Evolutionary conservation across 352 stramenopile genomes (phyloP).

Genomic region (Pythium rishiriense): DNA sequence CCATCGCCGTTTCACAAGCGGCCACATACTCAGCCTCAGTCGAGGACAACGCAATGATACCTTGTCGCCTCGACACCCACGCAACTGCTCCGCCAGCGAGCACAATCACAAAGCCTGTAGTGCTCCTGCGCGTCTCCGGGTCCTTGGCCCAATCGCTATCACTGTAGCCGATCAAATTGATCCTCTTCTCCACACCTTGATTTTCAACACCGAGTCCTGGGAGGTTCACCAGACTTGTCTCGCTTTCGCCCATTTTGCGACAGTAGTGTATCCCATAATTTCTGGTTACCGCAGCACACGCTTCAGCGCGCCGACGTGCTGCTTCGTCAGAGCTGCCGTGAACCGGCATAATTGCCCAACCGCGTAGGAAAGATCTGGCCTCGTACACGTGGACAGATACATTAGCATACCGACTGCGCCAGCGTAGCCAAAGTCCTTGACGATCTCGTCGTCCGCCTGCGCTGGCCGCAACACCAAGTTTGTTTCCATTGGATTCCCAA

Average conservation of each 20-base stretch:
- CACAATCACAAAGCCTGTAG: slow-evolving; percentile 8
- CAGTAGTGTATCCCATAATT: no score
- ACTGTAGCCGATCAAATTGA: no score
- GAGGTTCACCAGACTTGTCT: no score
- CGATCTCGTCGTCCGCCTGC: background rate
- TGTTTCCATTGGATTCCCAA: slow-evolving; percentile 1
- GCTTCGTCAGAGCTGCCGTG: no score
- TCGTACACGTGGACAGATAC: slow-evolving; percentile 30
- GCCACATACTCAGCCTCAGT: slow-evolving; percentile 23
- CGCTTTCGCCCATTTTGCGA: no score
- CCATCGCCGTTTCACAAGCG: slow-evolving; percentile 18
- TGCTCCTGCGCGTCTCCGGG: slow-evolving; percentile 9
- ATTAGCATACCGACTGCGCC: slow-evolving; percentile 27
- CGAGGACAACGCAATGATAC: slow-evolving; percentile 12
- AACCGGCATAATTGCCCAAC: slow-evolving; percentile 30
- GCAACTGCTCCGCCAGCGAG: slow-evolving; percentile 8
- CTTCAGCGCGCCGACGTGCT: no score
- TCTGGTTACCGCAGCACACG: no score
- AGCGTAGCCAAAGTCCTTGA: slow-evolving; percentile 22
- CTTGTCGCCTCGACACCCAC: slow-evolving; percentile 14
- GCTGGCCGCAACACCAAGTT: background rate
- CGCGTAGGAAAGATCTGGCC: slow-evolving; percentile 28
- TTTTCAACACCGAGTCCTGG: no score
- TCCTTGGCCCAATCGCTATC: slow-evolving; percentile 15
- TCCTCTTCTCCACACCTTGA: no score